These are phyloP conservation scores for Geotrichum reessii DNA, from an alignment of 1,139 yeast genomes.

Conservation along the genomic window DNA sequence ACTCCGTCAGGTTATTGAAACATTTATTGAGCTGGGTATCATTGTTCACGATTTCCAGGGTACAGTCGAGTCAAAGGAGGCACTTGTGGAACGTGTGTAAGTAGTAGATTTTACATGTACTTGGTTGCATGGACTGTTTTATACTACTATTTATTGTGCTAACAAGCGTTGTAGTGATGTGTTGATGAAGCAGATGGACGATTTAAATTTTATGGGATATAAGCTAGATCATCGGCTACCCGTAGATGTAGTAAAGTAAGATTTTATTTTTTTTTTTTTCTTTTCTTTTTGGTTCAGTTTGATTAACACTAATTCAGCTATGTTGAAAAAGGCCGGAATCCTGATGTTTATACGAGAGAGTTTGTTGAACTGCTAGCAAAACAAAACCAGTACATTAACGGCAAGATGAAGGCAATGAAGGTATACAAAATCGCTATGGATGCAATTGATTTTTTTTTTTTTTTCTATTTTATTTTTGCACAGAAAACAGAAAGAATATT, in stretches of 20 bases:
- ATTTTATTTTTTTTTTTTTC: not conserved
- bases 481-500: not conserved
- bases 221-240: constrained; percentile 53
- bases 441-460: not conserved
- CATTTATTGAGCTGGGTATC: constrained; percentile 82
- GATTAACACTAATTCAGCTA: constrained; percentile 30
- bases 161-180: not conserved
- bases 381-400: constrained; percentile 81
- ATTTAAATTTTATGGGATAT: constrained; percentile 15
- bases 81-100: constrained; percentile 40
- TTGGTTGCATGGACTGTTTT: not conserved
- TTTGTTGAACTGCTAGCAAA: constrained; percentile 88
- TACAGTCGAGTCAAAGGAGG: constrained; percentile 58
- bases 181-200: constrained; percentile 13
- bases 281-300: no score
- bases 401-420: constrained; percentile 48
- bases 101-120: not conserved
- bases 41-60: constrained; percentile 92
- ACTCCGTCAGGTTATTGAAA: constrained; percentile 68
- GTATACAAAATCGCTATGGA: no score
- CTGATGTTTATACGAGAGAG: constrained; percentile 94
- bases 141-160: not conserved
- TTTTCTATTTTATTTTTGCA: not conserved
- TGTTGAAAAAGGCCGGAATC: constrained; percentile 93
- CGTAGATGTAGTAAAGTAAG: constrained; percentile 61